These are phyloP conservation scores for Tolypocladium endophyticum DNA, from an alignment of 2,329 filamentous ascomycete genomes.

Conservation along the genomic window DNA sequence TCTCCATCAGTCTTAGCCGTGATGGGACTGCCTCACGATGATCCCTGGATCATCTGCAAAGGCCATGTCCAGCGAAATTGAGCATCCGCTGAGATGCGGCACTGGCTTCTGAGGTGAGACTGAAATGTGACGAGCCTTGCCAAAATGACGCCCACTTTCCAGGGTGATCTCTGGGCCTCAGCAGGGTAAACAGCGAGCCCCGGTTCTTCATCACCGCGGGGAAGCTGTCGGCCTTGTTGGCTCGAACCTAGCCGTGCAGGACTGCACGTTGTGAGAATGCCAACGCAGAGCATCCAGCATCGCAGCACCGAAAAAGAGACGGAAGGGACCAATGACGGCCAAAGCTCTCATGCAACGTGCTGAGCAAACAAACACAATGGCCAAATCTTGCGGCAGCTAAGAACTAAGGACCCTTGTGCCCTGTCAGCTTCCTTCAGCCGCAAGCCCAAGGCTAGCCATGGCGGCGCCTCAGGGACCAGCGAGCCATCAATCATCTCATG, in stretches of 20 bases:
- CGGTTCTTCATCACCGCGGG: not conserved
- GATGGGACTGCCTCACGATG: not conserved
- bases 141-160: not conserved
- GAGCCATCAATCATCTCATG: not conserved
- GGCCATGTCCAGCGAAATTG: not conserved
- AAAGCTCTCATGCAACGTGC: not conserved
- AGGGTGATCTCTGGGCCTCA: not conserved
- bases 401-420: not conserved
- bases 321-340: not conserved
- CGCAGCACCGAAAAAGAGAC: not conserved
- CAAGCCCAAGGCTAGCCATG: not conserved
- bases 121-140: not conserved
- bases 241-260: not conserved
- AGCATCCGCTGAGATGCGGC: not conserved
- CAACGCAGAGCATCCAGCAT: not conserved
- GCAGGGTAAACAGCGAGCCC: not conserved
- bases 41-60: not conserved
- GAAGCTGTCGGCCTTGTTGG: not conserved
- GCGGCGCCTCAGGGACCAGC: not conserved
- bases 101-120: not conserved
- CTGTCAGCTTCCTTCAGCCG: constrained; percentile 5
- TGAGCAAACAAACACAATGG: not conserved
- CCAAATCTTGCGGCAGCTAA: not conserved
- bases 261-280: not conserved
- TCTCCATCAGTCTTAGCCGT: not conserved